Conservation (phyloP, 2,329 filamentous ascomycete genomes). For the Chrysosporium keratinophilum region DNA sequence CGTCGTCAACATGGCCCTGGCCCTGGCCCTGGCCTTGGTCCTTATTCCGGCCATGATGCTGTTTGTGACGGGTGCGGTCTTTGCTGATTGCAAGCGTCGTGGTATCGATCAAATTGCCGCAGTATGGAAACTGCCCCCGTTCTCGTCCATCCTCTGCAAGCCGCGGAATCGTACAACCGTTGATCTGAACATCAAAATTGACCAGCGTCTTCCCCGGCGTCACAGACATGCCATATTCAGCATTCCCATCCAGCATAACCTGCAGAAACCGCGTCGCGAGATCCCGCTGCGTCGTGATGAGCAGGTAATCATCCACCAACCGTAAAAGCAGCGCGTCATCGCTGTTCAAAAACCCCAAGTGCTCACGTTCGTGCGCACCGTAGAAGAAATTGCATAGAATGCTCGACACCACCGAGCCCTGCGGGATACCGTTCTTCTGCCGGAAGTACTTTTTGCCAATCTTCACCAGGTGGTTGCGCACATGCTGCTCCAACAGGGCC, state of each 20-base stretch:
- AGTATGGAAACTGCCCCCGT: conserved; percentile 80
- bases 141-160: conserved; percentile 30
- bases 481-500: conserved; percentile 63
- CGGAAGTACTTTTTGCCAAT: conserved; percentile 81
- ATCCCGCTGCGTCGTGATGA: conserved; percentile 60
- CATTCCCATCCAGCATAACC: conserved; percentile 68
- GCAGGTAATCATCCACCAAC: conserved; percentile 84
- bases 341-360: conserved; percentile 55
- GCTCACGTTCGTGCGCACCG: conserved; percentile 64
- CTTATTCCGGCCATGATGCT: too few species aligned
- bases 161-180: conserved; percentile 44
- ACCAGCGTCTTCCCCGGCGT: conserved; percentile 68
- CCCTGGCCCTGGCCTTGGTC: too few species aligned
- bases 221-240: conserved; percentile 69
- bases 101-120: conserved; percentile 68
- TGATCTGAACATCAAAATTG: conserved; percentile 63
- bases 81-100: conserved; percentile 63
- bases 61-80: conserved; percentile 46
- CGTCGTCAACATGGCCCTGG: too few species aligned
- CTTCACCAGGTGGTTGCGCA: conserved; percentile 75
- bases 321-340: conserved; percentile 61
- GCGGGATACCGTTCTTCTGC: conserved; percentile 81
- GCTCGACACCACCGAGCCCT: conserved; percentile 80
- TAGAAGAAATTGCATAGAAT: conserved; percentile 94
- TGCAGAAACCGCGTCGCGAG: conserved; percentile 65